A percentile compares a stretch with the other conserved stretches of the same genome.
Evolutionary conservation across 139 green algal species (phyloP).

Genomic region (Ostreobium quekettii): DNA sequence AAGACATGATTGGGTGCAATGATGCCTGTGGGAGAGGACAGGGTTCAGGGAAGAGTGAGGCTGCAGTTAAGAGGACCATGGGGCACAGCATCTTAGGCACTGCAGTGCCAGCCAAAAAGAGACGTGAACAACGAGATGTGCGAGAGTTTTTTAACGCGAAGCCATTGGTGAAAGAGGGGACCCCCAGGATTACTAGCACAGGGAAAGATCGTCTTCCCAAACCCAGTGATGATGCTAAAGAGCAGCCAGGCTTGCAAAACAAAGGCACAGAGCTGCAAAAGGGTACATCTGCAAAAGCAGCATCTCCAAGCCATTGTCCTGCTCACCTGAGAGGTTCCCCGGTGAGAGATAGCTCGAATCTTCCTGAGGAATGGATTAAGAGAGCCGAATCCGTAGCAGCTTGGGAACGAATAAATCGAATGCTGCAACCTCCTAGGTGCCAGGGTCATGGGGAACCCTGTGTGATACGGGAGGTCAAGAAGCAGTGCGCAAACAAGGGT

Average conservation of each 20-base stretch:
- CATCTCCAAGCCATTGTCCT: not conserved
- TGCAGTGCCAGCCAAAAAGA: no score
- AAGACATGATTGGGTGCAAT: no score
- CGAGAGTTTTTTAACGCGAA: not conserved
- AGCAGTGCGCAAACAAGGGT: slow-evolving; percentile 30
- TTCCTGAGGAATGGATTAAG: not conserved
- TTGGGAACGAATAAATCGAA: slow-evolving; percentile 30
- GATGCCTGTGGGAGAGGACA: no score
- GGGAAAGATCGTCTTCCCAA: no score
- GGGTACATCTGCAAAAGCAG: not conserved
- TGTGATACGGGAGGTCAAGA: slow-evolving; percentile 43
- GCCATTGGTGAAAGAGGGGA: not conserved
- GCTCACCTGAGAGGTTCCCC: not conserved
- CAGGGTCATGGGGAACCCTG: slow-evolving; percentile 31
- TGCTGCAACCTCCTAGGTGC: slow-evolving; percentile 24
- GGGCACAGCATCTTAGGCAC: no score
- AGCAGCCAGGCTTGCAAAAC: no score
- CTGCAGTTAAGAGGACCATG: no score
- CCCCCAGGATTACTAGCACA: no score
- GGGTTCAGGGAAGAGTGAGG: no score
- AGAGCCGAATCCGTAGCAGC: slow-evolving; percentile 9
- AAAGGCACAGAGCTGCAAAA: no score
- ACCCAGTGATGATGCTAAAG: no score
- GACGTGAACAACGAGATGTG: not conserved
- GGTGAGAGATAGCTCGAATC: not conserved